Base-by-base conservation (phyloP, 2,329 filamentous ascomycete genomes). In the Talaromyces sp. region DNA sequence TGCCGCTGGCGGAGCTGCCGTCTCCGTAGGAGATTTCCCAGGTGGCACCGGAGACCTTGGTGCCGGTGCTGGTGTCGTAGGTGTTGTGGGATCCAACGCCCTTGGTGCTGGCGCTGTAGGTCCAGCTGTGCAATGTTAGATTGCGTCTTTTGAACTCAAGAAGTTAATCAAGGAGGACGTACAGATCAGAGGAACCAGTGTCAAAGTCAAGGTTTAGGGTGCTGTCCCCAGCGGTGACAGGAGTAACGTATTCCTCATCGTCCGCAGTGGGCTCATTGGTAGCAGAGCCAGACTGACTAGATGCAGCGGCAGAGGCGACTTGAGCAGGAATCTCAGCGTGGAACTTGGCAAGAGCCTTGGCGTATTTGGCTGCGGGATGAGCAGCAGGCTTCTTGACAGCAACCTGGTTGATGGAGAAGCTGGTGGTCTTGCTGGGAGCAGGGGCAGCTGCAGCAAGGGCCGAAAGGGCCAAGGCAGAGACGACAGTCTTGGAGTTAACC, bases 141-240 rank as follows among this genome's bases (percentile, higher is more conserved):
- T 25, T 46, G 12, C 16, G 7, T 18, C 7, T 35, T 42, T 28
- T 14, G 8, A 16, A 48, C 33, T 56, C 18, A 35, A 6, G 16
- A 56, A 46, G 9, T 46, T n/a, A n/a, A 4, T 44, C 21, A 46
- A 11, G 18, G 25, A 25, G 28, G 28, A 28, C 83, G 77, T 75
- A 86, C 88, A 90, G 83, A 75, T 89, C 87, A 46, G 86, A 81
- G 66, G 80, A 88, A 66, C 81, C 88, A 14, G 89, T 92, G 67
- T 92, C 90, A 64, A 92, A 83, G 71, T 91, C 88, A 64, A 92
- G 73, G 64, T 86, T 82, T 66, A 91, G 72, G 2, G 78, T 83
- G 68, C 88, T 85, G 70, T 82, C 76, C 50, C 89, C 90, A 65
- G 92, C 79, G 1, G 78, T 81, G 54, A 92, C 84, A 0, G 87